Conservation (phyloP, 208 protist species). For the Crithidia bombi region DNA sequence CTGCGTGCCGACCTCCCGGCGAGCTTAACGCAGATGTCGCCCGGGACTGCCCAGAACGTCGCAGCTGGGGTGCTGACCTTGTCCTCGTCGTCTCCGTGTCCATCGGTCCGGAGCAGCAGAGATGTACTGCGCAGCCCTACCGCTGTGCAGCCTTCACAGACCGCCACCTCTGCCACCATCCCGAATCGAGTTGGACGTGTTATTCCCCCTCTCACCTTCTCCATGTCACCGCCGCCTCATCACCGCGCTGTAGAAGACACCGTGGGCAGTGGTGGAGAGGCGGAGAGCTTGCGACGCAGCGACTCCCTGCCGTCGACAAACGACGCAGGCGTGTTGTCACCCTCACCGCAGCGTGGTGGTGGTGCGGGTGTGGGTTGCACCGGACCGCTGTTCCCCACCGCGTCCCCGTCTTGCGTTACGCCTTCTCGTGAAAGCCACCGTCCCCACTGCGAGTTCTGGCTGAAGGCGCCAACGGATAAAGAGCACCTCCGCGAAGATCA, state of each 20-base stretch:
- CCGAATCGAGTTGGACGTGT: background rate
- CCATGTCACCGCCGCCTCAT: slow-evolving; percentile 4
- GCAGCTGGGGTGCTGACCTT: no score
- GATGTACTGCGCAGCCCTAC: no score
- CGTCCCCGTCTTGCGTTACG: background rate
- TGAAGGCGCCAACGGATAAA: background rate
- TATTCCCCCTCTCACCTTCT: background rate
- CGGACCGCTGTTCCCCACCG: background rate
- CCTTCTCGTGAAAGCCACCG: background rate
- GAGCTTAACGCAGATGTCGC: no score
- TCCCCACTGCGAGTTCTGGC: no score
- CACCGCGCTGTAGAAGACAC: background rate
- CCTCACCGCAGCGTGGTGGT: background rate
- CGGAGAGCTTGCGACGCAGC: background rate
- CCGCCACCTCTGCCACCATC: background rate
- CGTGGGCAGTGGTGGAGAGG: background rate
- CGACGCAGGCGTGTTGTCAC: background rate
- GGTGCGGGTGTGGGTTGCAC: background rate
- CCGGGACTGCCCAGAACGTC: no score
- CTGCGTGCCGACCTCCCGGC: background rate
- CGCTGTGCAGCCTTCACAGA: no score
- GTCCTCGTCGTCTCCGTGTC: background rate
- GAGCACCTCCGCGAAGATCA: slow-evolving; percentile 1
- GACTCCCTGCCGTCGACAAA: background rate
- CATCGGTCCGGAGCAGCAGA: no score